Base-by-base conservation (phyloP, 129 eudicot species). In the Lonicera japonica region DNA sequence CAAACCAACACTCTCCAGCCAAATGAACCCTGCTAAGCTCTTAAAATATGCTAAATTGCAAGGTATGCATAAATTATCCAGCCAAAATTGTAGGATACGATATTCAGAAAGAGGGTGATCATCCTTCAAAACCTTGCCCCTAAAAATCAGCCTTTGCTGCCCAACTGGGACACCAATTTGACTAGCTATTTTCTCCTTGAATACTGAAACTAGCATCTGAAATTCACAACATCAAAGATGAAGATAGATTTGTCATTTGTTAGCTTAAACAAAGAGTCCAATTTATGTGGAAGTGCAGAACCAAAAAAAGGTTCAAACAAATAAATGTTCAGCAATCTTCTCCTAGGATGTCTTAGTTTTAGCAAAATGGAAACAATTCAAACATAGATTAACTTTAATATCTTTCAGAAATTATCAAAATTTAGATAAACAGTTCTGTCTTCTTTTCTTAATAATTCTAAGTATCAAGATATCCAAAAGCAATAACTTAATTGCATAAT, bases 121-220 rank as follows among this genome's bases (percentile, higher is more conserved):
- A 58, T 92, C 99, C 76, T 88, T 92, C 81, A 92, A 68, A 53
- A 92, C 96, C 79, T 92, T 92, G 77, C 99, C 99, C 80, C 95
- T 83, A 56, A 92, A 92, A 72, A 92, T 92, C 40, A 92, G 82
- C 9, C 99, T 77, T 36, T 85, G 95, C 57, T 88, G 99, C 65
- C 69, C 95, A 70, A 92, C 96, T 21, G 99, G 96, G 25, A 92
- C 84, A 36, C 92, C 92, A 80, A 78, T 74, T 71, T 88, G 73
- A 63, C 68, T 56, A 22, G 96, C 86, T 60, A 92, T 75, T 63
- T 85, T 92, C 78, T 83, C 99, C 85, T 92, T 88, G 56, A 92
- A 88, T 38, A 77, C 68, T 56, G 82, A 85, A 61, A 92, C 95
- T 58, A 58, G 68, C 70, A 87, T 84, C 98, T 91, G 94, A 70